Base-by-base conservation (phyloP, 169 alveolate species). In the Plasmodium vivax region DNA sequence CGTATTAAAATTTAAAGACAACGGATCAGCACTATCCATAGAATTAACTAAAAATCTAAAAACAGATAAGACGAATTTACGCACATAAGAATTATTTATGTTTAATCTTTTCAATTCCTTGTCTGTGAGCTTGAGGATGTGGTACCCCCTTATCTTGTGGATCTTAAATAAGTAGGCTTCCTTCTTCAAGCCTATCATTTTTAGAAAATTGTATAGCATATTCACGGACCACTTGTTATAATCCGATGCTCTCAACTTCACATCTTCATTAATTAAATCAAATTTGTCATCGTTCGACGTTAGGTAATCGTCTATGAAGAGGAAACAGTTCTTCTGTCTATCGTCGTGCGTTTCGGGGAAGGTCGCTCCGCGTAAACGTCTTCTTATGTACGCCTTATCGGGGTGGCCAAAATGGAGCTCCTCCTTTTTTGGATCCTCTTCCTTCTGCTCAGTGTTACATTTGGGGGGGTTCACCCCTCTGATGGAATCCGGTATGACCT, bases 11-110 rank as follows among this genome's bases (percentile, higher is more conserved):
- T 62, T 85, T 27, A 95, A 54, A 23, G 93, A 80, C 36, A 91
- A 84, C 6, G 94, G 94, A 93, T 95, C 97, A 45, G 95, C 94
- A 47, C 79, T 85, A 82, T 95, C 97, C 32, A 95, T 34, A 14
- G 93, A 95, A 82, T 85, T 93, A 34, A 94, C 94, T 43, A 95
- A 92, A 54, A 85, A 94, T 12, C 88, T 82, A 81, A 95, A 95
- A 72, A 95, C 93, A 77, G 93, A 93, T 19, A 87, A 51, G 12
- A 95, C 93, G 74, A 87, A 95, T 87, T 75, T 92, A 38, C 97
- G 56, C 34, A 85, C 85, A 82, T 95, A 95, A 7, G 38, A 10
- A 85, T 95, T 93, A 9, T 81, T 84, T 91, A 95, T 77, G 62
- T 93, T 95, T 27, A 95, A 36, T 32, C 84, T 80, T 87, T 93